Evolutionary conservation across 768 basidiomycete genomes (phyloP).

Genomic region (Phlegmacium glaucopus): DNA sequence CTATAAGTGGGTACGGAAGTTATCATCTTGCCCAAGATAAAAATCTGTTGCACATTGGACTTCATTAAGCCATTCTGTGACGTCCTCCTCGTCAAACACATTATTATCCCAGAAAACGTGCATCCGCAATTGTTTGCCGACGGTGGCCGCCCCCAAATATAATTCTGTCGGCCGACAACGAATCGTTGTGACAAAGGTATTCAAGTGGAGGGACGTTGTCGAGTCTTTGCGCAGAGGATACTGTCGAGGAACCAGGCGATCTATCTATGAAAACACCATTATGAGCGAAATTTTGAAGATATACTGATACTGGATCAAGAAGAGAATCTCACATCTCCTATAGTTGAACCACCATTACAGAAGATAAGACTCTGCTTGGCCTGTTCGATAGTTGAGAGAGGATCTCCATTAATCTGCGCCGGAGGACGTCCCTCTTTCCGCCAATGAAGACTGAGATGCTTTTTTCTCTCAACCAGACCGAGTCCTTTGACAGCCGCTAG

Average conservation of each 20-base stretch:
- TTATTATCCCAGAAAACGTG: conserved; percentile 42
- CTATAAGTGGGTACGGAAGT: conserved; percentile 6
- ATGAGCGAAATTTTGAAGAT: background rate
- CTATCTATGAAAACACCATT: conserved; percentile 24
- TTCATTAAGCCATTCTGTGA: conserved; percentile 48
- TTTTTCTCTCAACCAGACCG: conserved; percentile 20
- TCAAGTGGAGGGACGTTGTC: conserved; percentile 15
- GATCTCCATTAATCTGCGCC: conserved; percentile 5
- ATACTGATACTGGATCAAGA: background rate
- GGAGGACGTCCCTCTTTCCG: conserved; percentile 6
- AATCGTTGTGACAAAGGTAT: conserved; percentile 21
- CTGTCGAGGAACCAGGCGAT: conserved; percentile 29
- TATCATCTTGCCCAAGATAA: conserved; percentile 24
- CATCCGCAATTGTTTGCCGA: conserved; percentile 28
- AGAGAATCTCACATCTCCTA: conserved; percentile 35
- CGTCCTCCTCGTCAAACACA: conserved; percentile 37
- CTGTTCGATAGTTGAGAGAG: conserved; percentile 25
- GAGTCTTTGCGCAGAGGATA: conserved; percentile 27
- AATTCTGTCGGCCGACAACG: conserved; percentile 44
- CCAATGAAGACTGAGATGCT: conserved; percentile 15
- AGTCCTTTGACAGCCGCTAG: conserved; percentile 22
- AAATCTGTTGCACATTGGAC: conserved; percentile 28
- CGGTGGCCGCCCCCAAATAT: conserved; percentile 42
- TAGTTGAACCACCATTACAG: conserved; percentile 32
- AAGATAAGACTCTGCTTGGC: conserved; percentile 20